phyloP scores from a whole-genome alignment of 306 rosid species.

The Begonia fuchsioides region DNA sequence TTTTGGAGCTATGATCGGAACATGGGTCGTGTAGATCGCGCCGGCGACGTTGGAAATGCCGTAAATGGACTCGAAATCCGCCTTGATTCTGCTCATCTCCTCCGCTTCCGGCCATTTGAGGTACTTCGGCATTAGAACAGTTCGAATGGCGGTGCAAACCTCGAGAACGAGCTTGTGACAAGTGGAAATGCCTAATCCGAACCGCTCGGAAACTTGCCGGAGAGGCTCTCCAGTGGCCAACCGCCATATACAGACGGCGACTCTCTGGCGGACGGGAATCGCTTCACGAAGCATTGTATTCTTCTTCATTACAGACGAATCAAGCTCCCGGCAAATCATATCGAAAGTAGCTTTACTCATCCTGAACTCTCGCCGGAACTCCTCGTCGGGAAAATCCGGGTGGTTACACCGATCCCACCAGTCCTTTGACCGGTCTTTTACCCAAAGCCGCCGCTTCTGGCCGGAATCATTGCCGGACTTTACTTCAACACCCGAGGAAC shows the following conservation, averaged over 20 bases:
- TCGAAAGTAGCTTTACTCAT: slow-evolving; percentile 69
- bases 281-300: slow-evolving; percentile 83
- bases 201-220: slow-evolving; percentile 43
- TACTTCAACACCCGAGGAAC: too few species aligned
- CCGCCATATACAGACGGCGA: slow-evolving; percentile 78
- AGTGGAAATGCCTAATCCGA: slow-evolving; percentile 70
- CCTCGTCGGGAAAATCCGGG: slow-evolving; percentile 47
- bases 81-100: slow-evolving; percentile 16
- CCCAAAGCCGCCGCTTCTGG: slow-evolving; percentile 64
- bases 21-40: too few species aligned
- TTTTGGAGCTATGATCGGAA: too few species aligned
- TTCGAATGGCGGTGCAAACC: slow-evolving; percentile 53
- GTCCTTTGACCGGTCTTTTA: slow-evolving; percentile 62
- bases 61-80: slow-evolving; percentile 42
- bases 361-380: slow-evolving; percentile 44
- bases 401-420: slow-evolving; percentile 61
- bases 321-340: slow-evolving; percentile 48
- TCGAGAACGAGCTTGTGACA: slow-evolving; percentile 80
- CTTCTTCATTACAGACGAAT: slow-evolving; percentile 43
- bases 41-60: slow-evolving; percentile 73
- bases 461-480: neutral
- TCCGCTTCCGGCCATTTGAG: slow-evolving; percentile 45
- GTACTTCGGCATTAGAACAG: slow-evolving; percentile 55
- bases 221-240: slow-evolving; percentile 84
- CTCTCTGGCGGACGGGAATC: slow-evolving; percentile 67